Base-by-base conservation (phyloP, 192 early-diverging fungal genomes). In the Jimgerdemannia lactiflua region DNA sequence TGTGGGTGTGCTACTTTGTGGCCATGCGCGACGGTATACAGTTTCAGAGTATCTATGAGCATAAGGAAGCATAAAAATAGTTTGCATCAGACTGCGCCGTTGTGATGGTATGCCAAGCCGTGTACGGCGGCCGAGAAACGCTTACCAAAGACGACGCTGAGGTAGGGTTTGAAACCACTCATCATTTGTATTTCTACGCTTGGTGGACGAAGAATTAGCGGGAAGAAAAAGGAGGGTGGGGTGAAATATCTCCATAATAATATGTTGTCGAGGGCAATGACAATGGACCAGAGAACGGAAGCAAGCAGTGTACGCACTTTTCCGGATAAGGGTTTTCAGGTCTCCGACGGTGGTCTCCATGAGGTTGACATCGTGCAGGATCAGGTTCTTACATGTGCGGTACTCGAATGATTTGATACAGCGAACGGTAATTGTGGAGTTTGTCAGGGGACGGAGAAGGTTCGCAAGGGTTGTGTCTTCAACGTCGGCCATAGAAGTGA, bases 401-500 rank as follows among this genome's bases (percentile, higher is more conserved):
- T 93, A 98, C 75, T 96, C 95, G 75, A 98, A 96, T 49, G 88
- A 93, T 78, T 96, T 96, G 79, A 98, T 97, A 59, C 94, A 80
- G 2, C 96, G 85, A 71, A 98, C 84, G 4, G 96, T 97, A 4
- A 97, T 43, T 0, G 87, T 91, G n/a, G 88, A 83, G 39, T 83
- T 79, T 10, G 81, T 86, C 70, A 73, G 78, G n/a, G 87, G 87
- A 3, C 80, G 77, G 1, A 77, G 44, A 4, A 80, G 82, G 73
- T 86, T 86, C 41, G 87, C 84, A 18, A 88, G 79, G 43, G 49
- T 59, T 59, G 49, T 10, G 49, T 59, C 49, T 59, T 59, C 29
- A 29, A 29, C 29, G 29, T 29, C 49, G 49, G 49, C 49, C 49
- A 59, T 59, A 14, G 49, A 10, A 1, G 49, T 6, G 49, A 59